Conservation (phyloP, 345 rosid species). For the Salix koriyanagi region DNA sequence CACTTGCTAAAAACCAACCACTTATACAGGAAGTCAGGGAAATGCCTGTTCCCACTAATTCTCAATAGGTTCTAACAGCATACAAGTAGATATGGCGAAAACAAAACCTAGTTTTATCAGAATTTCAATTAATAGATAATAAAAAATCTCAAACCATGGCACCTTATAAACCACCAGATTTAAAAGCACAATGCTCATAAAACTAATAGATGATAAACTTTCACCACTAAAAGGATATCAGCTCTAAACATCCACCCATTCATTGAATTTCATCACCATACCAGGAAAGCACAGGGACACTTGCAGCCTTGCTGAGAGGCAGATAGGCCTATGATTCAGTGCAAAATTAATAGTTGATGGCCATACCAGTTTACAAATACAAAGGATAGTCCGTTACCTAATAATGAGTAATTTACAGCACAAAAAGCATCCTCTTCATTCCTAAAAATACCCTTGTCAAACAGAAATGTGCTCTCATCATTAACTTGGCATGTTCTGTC, state of each 20-base stretch:
- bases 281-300: neutral
- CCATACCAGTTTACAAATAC: too few relatives aligned
- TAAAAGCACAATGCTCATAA: neutral
- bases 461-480: too few relatives aligned
- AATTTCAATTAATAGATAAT: neutral
- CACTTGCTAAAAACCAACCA: neutral
- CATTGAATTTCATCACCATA: neutral
- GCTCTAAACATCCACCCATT: neutral
- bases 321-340: neutral
- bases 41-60: neutral
- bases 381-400: too few relatives aligned
- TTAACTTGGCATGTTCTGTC: too few relatives aligned
- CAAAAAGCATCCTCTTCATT: too few relatives aligned
- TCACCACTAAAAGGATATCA: neutral
- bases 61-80: neutral
- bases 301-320: neutral
- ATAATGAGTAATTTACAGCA: too few relatives aligned
- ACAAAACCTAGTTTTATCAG: neutral
- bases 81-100: neutral
- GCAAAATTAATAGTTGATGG: too few relatives aligned
- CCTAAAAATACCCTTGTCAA: too few relatives aligned
- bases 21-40: neutral
- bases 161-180: neutral
- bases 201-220: neutral
- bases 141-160: neutral